Percentiles rank a stretch among this genome's conserved stretches.
These are phyloP conservation scores for Parathielavia hyrcaniae DNA, from an alignment of 495 filamentous ascomycete species.

Conservation along the genomic window DNA sequence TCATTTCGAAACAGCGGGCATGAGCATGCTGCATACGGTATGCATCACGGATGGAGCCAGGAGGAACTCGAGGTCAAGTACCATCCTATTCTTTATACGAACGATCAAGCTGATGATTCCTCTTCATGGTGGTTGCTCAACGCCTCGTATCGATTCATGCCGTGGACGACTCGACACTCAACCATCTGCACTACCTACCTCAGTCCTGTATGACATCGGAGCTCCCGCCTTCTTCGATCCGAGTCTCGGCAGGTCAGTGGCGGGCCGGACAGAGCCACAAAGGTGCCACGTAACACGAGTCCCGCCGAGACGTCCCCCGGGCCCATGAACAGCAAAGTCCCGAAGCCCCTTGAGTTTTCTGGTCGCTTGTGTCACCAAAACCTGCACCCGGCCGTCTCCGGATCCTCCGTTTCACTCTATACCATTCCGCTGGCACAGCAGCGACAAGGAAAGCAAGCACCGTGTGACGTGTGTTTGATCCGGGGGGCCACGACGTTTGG, in stretches of 20 bases:
- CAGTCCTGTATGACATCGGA: too few relatives aligned
- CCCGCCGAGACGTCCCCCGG: too few relatives aligned
- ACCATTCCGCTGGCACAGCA: neutral
- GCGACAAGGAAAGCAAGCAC: neutral
- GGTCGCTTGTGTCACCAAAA: neutral
- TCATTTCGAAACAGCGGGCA: too few relatives aligned
- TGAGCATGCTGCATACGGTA: neutral
- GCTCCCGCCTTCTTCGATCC: neutral
- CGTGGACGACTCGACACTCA: too few relatives aligned
- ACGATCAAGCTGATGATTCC: neutral
- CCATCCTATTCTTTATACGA: too few relatives aligned
- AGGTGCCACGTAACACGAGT: neutral
- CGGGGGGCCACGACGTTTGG: neutral
- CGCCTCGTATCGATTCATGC: too few relatives aligned
- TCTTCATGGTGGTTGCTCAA: neutral
- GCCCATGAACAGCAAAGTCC: too few relatives aligned
- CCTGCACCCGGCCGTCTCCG: neutral
- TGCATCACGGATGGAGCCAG: too few relatives aligned
- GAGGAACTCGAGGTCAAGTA: too few relatives aligned
- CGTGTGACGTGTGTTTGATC: neutral
- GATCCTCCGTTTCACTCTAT: neutral
- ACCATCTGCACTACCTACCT: too few relatives aligned
- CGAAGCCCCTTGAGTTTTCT: neutral
- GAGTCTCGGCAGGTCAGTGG: conserved; percentile 1
- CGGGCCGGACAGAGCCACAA: neutral